phyloP scores from a whole-genome alignment of 1,284 basidiomycete species.

The Hemileccinum hortonii region DNA sequence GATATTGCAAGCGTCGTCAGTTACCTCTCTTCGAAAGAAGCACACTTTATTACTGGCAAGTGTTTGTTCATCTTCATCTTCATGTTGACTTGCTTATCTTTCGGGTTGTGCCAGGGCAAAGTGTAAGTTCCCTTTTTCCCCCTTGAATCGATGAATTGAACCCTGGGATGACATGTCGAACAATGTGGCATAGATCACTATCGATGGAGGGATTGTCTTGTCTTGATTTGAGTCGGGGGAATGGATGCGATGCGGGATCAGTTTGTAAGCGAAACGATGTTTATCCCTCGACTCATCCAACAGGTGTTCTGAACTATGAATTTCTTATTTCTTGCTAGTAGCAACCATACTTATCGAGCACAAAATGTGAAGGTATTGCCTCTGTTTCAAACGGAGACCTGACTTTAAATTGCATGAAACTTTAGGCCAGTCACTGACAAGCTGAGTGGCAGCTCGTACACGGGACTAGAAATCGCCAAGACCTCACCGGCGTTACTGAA shows the following conservation, averaged over 20 bases:
- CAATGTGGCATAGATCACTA: neutral
- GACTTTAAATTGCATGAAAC: no score
- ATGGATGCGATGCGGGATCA: no score
- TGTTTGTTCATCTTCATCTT: neutral
- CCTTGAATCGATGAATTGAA: no score
- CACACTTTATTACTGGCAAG: constrained; percentile 27
- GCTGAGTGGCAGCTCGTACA: no score
- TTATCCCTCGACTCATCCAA: neutral
- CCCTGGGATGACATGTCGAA: neutral
- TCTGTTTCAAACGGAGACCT: no score
- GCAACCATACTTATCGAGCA: no score
- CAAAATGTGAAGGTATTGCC: no score
- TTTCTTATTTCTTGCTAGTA: no score
- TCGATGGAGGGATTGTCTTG: neutral
- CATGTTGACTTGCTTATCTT: neutral
- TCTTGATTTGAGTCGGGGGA: neutral
- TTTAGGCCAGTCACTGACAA: no score
- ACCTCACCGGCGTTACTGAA: no score
- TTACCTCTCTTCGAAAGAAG: constrained; percentile 25
- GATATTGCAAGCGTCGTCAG: constrained; percentile 28
- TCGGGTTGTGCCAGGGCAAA: constrained; percentile 20
- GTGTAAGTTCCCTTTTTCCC: constrained; percentile 13
- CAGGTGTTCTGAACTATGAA: no score
- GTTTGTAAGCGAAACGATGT: neutral
- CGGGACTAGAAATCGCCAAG: no score